Evolutionary conservation across 805 yeast species (phyloP).

Genomic region (Starmerella floris): DNA sequence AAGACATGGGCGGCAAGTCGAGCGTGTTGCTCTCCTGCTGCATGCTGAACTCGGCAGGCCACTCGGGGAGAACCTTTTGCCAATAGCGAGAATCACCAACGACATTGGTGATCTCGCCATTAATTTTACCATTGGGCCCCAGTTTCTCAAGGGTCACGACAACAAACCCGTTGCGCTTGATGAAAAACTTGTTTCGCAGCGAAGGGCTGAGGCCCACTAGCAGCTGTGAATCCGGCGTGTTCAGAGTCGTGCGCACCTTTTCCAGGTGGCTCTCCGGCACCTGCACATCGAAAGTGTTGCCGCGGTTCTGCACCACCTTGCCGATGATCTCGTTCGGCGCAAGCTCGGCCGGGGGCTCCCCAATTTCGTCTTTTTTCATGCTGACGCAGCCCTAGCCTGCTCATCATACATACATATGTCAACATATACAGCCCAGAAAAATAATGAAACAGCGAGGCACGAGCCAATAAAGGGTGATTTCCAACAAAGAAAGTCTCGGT

Average conservation of each 20-base stretch:
- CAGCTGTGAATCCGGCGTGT: slow-evolving; percentile 8
- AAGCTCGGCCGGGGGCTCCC: slow-evolving; percentile 24
- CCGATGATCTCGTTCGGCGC: slow-evolving; percentile 24
- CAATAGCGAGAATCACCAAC: slow-evolving; percentile 26
- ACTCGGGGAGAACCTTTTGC: slow-evolving; percentile 26
- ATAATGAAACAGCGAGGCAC: too few species aligned
- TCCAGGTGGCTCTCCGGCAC: slow-evolving; percentile 20
- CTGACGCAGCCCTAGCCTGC: too few species aligned
- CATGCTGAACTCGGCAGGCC: slow-evolving; percentile 22
- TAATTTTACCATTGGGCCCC: slow-evolving; percentile 20
- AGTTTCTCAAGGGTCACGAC: slow-evolving; percentile 20
- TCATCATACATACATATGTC: too few species aligned
- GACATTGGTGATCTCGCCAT: slow-evolving; percentile 27
- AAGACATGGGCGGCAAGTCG: slow-evolving; percentile 22
- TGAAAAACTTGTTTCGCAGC: slow-evolving; percentile 27
- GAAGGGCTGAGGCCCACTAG: slow-evolving; percentile 27
- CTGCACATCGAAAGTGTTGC: slow-evolving; percentile 26
- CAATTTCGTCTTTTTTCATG: slow-evolving; percentile 17
- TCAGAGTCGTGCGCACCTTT: slow-evolving; percentile 7
- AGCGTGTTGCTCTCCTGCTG: slow-evolving; percentile 16
- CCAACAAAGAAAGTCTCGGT: too few species aligned
- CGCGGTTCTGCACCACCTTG: slow-evolving; percentile 24
- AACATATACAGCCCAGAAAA: too few species aligned
- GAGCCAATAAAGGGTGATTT: too few species aligned
- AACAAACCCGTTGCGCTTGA: slow-evolving; percentile 28